A percentile compares a stretch with the other conserved stretches of the same genome.
Evolutionary conservation across 2,329 filamentous ascomycete genomes (phyloP).

Genomic region (Fusarium miscanthi): DNA sequence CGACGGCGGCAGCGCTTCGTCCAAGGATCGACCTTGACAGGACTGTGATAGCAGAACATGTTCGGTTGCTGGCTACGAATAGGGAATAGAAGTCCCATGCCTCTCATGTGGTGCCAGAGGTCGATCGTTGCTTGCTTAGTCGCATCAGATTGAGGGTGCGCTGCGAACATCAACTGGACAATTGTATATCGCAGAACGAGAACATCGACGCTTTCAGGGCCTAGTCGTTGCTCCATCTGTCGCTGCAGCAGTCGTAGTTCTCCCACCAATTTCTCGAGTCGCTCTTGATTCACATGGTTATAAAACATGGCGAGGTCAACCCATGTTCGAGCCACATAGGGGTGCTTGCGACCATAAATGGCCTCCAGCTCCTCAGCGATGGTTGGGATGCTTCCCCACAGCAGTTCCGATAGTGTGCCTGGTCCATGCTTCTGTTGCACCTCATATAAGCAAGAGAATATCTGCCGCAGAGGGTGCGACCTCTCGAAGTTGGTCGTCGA

Average conservation of each 20-base stretch:
- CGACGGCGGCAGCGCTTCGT: slow-evolving; percentile 56
- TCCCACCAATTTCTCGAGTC: slow-evolving; percentile 51
- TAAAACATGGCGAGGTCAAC: slow-evolving; percentile 56
- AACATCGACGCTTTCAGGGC: slow-evolving; percentile 50
- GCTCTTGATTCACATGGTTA: slow-evolving; percentile 51
- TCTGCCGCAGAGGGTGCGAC: slow-evolving; percentile 56
- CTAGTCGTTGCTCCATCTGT: slow-evolving; percentile 51
- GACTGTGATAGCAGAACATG: slow-evolving; percentile 57
- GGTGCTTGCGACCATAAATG: slow-evolving; percentile 57
- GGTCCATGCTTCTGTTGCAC: slow-evolving; percentile 59
- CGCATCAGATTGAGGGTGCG: slow-evolving; percentile 49
- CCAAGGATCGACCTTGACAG: slow-evolving; percentile 57
- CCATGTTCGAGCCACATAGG: slow-evolving; percentile 57
- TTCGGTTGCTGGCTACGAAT: slow-evolving; percentile 53
- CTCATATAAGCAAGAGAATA: slow-evolving; percentile 57
- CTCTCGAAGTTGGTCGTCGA: slow-evolving; percentile 57
- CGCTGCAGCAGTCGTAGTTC: slow-evolving; percentile 53
- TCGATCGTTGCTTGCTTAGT: slow-evolving; percentile 53
- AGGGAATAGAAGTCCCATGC: slow-evolving; percentile 50
- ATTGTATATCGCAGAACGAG: slow-evolving; percentile 55
- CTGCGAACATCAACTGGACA: slow-evolving; percentile 54
- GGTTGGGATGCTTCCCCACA: slow-evolving; percentile 55
- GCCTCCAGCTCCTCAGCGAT: slow-evolving; percentile 58
- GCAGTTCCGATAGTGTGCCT: slow-evolving; percentile 55
- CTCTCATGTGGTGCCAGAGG: slow-evolving; percentile 52